These are phyloP conservation scores for Coemansia sp. DNA, from an alignment of 192 early-diverging fungal genomes.

Conservation along the genomic window DNA sequence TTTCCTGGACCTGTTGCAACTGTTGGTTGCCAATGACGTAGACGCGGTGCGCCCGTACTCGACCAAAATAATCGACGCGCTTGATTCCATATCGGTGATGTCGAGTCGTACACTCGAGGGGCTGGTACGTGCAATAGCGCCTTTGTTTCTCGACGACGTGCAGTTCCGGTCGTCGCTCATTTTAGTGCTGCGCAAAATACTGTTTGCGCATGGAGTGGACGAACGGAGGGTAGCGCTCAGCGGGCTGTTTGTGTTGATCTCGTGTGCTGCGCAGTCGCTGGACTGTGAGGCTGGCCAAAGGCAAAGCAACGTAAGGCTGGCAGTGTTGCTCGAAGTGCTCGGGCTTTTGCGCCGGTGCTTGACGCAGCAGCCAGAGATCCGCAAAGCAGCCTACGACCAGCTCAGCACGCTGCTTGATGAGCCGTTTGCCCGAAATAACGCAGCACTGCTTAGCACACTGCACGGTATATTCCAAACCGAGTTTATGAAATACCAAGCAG, in stretches of 20 bases:
- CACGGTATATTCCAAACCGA: conserved; percentile 30
- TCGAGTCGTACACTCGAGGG: conserved; percentile 52
- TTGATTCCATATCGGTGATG: conserved; percentile 67
- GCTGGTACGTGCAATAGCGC: conserved; percentile 59
- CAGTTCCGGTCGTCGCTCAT: conserved; percentile 63
- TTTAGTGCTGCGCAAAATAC: conserved; percentile 66
- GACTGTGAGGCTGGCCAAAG: not conserved
- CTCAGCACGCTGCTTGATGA: conserved; percentile 53
- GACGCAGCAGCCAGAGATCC: conserved; percentile 66
- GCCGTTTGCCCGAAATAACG: conserved; percentile 13
- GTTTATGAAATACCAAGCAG: conserved; percentile 51
- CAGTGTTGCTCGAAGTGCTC: conserved; percentile 35
- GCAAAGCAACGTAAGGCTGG: conserved; percentile 13
- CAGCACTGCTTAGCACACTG: conserved; percentile 21
- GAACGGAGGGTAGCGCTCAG: conserved; percentile 62
- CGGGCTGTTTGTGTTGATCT: conserved; percentile 61
- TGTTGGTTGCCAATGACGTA: conserved; percentile 24
- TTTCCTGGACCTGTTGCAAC: conserved; percentile 24
- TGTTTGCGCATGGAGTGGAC: conserved; percentile 65
- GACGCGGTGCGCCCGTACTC: conserved; percentile 26
- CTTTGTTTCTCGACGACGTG: conserved; percentile 55
- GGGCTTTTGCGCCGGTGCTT: conserved; percentile 68
- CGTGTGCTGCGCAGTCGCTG: conserved; percentile 10
- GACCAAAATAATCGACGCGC: conserved; percentile 61
- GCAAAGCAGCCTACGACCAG: conserved; percentile 58